Conservation (phyloP, 306 rosid genomes). For the Dryas drummondii region DNA sequence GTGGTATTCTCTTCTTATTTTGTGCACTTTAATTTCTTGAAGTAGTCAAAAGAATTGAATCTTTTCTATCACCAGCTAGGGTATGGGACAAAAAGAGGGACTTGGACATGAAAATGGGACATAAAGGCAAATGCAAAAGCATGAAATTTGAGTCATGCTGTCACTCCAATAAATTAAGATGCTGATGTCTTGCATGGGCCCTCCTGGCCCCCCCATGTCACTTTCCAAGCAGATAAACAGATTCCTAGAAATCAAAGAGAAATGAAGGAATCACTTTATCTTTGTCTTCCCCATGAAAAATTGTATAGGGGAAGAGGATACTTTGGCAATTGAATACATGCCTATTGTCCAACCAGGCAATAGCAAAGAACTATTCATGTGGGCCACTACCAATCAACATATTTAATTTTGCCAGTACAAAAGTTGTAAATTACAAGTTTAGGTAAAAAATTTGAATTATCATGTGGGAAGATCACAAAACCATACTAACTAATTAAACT, state of each 20-base stretch:
- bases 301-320: conserved; percentile 17
- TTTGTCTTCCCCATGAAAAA: conserved; percentile 19
- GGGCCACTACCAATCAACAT: neutral
- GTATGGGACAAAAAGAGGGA: conserved; percentile 24
- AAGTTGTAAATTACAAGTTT: neutral
- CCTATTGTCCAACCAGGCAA: neutral
- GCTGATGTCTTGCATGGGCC: conserved; percentile 15
- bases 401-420: neutral
- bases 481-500: neutral
- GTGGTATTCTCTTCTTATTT: neutral
- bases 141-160: conserved; percentile 23
- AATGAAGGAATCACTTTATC: conserved; percentile 29
- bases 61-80: conserved; percentile 1
- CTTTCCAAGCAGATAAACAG: conserved; percentile 25
- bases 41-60: conserved; percentile 18
- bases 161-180: conserved; percentile 22
- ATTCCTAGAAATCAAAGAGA: conserved; percentile 6
- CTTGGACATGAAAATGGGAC: conserved; percentile 27
- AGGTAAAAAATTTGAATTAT: neutral
- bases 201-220: conserved; percentile 26
- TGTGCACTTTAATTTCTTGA: neutral
- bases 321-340: neutral
- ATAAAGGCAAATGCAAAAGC: conserved; percentile 31
- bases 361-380: neutral
- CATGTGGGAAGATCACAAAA: neutral